These are phyloP conservation scores for Amphibolis antarctica DNA, from an alignment of 106 monocot species.

Conservation along the genomic window DNA sequence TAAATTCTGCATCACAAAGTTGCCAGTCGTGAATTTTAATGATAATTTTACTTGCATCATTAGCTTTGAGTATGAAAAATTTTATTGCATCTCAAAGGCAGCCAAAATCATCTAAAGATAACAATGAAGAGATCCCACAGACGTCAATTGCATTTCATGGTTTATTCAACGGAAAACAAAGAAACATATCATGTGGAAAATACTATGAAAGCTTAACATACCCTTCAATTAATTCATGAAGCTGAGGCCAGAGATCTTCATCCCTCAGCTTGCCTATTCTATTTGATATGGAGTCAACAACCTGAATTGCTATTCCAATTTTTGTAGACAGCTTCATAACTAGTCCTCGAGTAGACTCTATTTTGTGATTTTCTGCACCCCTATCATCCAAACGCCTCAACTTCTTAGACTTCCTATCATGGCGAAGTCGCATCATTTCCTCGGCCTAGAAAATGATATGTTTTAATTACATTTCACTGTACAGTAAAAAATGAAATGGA, in stretches of 20 bases:
- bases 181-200: too few relatives aligned
- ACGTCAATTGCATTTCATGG: too few relatives aligned
- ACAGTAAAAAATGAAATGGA: not conserved
- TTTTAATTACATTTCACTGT: not conserved
- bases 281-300: slow-evolving; percentile 57
- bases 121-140: too few relatives aligned
- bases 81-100: too few relatives aligned
- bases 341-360: slow-evolving; percentile 42
- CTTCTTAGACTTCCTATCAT: slow-evolving; percentile 41
- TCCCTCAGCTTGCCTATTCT: slow-evolving; percentile 71
- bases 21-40: not conserved
- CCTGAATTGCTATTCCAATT: slow-evolving; percentile 70
- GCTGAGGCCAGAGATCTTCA: slow-evolving; percentile 83
- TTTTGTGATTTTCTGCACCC: slow-evolving; percentile 63
- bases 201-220: slow-evolving; percentile 15
- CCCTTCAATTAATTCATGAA: slow-evolving; percentile 64
- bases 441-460: slow-evolving; percentile 42
- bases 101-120: too few relatives aligned
- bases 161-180: too few relatives aligned
- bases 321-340: slow-evolving; percentile 67
- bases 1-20: not conserved
- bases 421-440: slow-evolving; percentile 61
- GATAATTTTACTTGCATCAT: not conserved
- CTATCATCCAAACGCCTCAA: slow-evolving; percentile 51
- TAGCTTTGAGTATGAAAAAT: too few relatives aligned